phyloP scores from a whole-genome alignment of 179 eudicot genomes.

The Silene coronaria region DNA sequence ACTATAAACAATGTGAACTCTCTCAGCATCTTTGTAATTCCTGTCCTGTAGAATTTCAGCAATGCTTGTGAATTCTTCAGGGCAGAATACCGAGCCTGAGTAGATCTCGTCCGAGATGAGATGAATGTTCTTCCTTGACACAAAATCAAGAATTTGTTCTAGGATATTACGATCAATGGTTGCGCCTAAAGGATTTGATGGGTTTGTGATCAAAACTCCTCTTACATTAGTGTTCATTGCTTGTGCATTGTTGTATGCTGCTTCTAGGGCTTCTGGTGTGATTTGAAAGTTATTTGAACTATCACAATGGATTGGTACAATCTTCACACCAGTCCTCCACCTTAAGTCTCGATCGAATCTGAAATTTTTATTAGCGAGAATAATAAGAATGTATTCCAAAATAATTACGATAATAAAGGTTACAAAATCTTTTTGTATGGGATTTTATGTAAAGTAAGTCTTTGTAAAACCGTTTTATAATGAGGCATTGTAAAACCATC shows the following conservation, averaged over 20 bases:
- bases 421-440: no score
- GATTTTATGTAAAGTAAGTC: no score
- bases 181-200: conserved; percentile 74
- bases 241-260: conserved; percentile 48
- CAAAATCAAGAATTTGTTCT: conserved; percentile 53
- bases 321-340: conserved; percentile 83
- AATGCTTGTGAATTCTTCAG: conserved; percentile 56
- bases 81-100: conserved; percentile 61
- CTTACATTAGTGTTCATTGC: conserved; percentile 44
- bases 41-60: conserved; percentile 53
- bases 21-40: conserved; percentile 43
- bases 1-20: conserved; percentile 75
- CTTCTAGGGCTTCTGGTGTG: conserved; percentile 54
- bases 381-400: neutral
- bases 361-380: conserved; percentile 1
- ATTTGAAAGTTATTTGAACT: conserved; percentile 64
- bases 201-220: conserved; percentile 69
- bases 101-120: conserved; percentile 80
- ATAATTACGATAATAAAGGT: no score
- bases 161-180: conserved; percentile 39
- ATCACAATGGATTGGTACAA: conserved; percentile 65
- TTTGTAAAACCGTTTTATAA: no score
- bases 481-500: no score
- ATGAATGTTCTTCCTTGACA: conserved; percentile 52
- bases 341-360: conserved; percentile 80